Percentiles rank a stretch among this genome's conserved stretches.
Conservation (phyloP, 768 basidiomycete genomes). For the Termitomyces sp. region DNA sequence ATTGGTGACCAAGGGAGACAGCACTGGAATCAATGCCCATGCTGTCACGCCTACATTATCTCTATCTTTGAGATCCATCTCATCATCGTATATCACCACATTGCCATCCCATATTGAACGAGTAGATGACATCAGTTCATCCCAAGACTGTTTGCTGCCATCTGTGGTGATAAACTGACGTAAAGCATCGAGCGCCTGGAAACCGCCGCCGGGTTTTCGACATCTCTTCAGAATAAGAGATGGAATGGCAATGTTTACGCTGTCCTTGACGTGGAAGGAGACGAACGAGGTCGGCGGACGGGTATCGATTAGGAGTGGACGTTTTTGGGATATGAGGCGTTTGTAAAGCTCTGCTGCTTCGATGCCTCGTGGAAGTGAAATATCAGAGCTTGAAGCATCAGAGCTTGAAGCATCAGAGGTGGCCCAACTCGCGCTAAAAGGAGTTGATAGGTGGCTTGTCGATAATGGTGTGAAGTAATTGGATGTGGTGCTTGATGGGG, state of each 20-base stretch:
- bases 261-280: constrained; percentile 60
- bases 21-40: constrained; percentile 68
- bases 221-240: constrained; percentile 88
- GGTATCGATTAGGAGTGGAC: constrained; percentile 81
- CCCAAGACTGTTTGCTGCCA: constrained; percentile 70
- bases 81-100: constrained; percentile 75
- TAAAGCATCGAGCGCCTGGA: constrained; percentile 65
- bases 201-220: constrained; percentile 65
- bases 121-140: constrained; percentile 47
- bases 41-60: constrained; percentile 54
- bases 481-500: constrained; percentile 41
- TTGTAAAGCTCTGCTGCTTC: constrained; percentile 45
- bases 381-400: constrained; percentile 20
- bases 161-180: constrained; percentile 84
- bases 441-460: constrained; percentile 25
- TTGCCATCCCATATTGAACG: constrained; percentile 66
- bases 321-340: constrained; percentile 47
- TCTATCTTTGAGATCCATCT: constrained; percentile 68
- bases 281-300: constrained; percentile 68
- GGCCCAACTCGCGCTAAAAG: constrained; percentile 27
- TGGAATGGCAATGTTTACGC: constrained; percentile 85
- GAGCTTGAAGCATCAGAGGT: constrained; percentile 18
- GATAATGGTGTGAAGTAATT: constrained; percentile 55
- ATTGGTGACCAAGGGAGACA: constrained; percentile 55
- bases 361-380: constrained; percentile 33